Base-by-base conservation (phyloP, 371 early-diverging fungal species). In the Syncephalastrum monosporum region DNA sequence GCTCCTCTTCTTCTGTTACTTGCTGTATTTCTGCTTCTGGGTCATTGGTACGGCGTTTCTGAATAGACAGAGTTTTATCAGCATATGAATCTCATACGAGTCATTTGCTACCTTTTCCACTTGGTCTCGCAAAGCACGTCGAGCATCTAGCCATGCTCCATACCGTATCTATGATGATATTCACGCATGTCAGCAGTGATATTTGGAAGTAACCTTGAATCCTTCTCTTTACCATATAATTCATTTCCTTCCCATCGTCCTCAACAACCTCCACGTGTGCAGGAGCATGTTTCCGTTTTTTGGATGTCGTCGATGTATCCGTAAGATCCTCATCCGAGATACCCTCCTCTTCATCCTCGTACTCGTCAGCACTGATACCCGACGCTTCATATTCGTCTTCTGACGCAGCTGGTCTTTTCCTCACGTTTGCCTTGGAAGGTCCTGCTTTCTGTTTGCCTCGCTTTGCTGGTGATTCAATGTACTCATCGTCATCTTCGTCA, bases 201-300 rank as follows among this genome's bases (percentile, higher is more conserved):
- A 29, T 14, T 14, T 33, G n/a, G n/a, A 17, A 4, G 3, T n/a
- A 16, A 14, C 6, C 12, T 0, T n/a, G 21, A 5, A 12, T 46
- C 19, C 42, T 25, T 10, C 21, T 17, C 15, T 45, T 27, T 67
- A 68, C 69, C 58, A 75, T 77, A 53, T 85, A 88, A 14, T 66
- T 60, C 14, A 65, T 41, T 50, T 88, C 85, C 38, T 81, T 77
- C 1, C 90, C 90, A 57, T 90, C 89, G 50, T 86, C 88, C 16
- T 79, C 75, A 45, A 77, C 59, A 2, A 63, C 25, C 16, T 50
- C 25, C 16, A 56, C 57, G 3, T 54, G 60, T 33, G 50, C 53
- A 3, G 46, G 59, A 19, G 58, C 57, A 50, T 27, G 48, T 24
- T 56, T 54, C 8, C 50, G 53, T 4, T 10, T 33, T 12, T 10